Percentiles rank a stretch among this genome's conserved stretches.
These are phyloP conservation scores for Oryza meyeriana DNA, from an alignment of 176 grass and related monocot species.

Conservation along the genomic window DNA sequence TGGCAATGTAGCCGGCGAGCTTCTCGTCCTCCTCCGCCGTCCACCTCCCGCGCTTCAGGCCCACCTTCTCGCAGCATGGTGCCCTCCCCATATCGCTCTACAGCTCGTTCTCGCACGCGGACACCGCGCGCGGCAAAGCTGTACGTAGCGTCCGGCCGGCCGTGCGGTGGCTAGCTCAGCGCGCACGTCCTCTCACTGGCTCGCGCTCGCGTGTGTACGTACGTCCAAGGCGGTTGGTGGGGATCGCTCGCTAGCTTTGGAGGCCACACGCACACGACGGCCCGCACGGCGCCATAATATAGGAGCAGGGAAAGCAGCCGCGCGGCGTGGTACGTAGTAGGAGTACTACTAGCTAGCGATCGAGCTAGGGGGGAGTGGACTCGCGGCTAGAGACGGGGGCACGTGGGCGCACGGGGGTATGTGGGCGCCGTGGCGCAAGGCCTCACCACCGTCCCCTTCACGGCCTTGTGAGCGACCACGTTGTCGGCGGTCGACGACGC, in stretches of 20 bases:
- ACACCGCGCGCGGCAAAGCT: not conserved
- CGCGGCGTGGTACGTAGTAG: not conserved
- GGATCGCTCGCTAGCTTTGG: not conserved
- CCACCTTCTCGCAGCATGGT: slow-evolving; percentile 93
- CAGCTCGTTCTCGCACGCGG: not conserved
- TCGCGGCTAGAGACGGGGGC: slow-evolving; percentile 18
- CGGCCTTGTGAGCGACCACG: slow-evolving; percentile 45
- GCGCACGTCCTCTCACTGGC: not conserved
- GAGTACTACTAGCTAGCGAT: not conserved
- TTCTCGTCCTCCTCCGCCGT: slow-evolving; percentile 78
- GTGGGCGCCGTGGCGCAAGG: slow-evolving; percentile 37
- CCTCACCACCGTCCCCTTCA: slow-evolving; percentile 7
- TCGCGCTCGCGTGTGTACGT: not conserved
- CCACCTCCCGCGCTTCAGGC: slow-evolving; percentile 86
- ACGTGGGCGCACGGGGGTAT: slow-evolving; percentile 15
- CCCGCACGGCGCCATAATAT: slow-evolving; percentile 30
- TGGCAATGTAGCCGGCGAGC: slow-evolving; percentile 69
- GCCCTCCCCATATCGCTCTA: slow-evolving; percentile 88
- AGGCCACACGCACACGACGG: not conserved
- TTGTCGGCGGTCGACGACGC: not conserved
- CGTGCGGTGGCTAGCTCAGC: not conserved
- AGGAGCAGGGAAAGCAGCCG: not conserved
- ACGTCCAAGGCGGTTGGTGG: slow-evolving; percentile 47
- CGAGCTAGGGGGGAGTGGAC: not conserved
- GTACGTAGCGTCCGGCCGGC: not conserved